Evolutionary conservation across 108 stramenopile species (phyloP).

Genomic region (Discostella pseudostelligera): DNA sequence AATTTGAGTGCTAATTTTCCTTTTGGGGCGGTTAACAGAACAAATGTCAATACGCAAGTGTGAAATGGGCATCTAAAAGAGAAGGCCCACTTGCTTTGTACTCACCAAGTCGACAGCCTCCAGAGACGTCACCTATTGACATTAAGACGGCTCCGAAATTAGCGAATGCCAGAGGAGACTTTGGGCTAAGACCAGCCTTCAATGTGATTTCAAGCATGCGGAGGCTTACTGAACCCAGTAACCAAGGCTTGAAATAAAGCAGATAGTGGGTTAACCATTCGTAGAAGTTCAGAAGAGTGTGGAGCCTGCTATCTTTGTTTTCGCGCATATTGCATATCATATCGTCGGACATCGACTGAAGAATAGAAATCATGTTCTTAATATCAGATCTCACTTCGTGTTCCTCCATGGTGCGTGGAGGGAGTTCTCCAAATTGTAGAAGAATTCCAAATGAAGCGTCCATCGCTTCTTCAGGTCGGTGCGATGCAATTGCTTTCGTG

Average conservation of each 20-base stretch:
- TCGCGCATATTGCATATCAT: conserved; percentile 3
- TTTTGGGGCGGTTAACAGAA: neutral
- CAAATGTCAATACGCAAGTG: neutral
- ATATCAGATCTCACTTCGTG: neutral
- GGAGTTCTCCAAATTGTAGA: conserved; percentile 8
- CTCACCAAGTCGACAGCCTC: conserved; percentile 4
- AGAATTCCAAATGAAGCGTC: conserved; percentile 8
- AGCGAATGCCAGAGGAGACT: conserved; percentile 26
- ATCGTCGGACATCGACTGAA: conserved; percentile 11
- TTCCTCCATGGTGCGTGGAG: neutral
- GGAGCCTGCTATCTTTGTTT: conserved; percentile 3
- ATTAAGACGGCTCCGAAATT: conserved; percentile 4
- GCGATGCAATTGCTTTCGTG: conserved; percentile 7
- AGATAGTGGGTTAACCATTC: neutral
- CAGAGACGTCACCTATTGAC: neutral
- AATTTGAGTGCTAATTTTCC: conserved; percentile 10
- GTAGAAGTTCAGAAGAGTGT: conserved; percentile 15
- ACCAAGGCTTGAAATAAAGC: neutral
- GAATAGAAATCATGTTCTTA: conserved; percentile 1
- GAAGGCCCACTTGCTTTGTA: no score
- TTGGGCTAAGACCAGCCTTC: conserved; percentile 11
- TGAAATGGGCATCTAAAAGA: neutral
- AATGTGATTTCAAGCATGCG: conserved; percentile 27
- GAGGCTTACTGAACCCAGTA: neutral
- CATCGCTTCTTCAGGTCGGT: neutral